These are phyloP conservation scores for Aciculoconidium aculeatum DNA, from an alignment of 805 yeast genomes.

Conservation along the genomic window DNA sequence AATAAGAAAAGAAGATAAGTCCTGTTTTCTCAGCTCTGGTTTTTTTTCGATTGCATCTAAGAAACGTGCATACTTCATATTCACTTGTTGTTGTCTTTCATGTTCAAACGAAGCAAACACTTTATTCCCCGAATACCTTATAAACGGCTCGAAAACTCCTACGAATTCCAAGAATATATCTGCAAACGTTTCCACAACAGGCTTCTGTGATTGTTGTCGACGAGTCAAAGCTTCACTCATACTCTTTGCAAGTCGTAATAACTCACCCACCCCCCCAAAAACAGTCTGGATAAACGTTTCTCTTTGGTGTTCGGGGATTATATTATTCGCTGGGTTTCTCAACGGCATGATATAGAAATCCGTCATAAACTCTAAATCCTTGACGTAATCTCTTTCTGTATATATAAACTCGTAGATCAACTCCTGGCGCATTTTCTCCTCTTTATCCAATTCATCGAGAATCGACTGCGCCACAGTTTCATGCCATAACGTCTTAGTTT, in stretches of 20 bases:
- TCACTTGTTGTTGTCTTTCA: slow-evolving; percentile 87
- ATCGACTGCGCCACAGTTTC: slow-evolving; percentile 80
- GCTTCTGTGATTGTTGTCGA: slow-evolving; percentile 74
- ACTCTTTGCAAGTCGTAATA: slow-evolving; percentile 74
- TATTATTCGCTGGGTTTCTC: slow-evolving; percentile 63
- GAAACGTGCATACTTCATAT: slow-evolving; percentile 87
- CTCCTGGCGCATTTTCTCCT: slow-evolving; percentile 90
- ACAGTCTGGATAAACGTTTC: slow-evolving; percentile 90
- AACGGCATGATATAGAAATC: slow-evolving; percentile 93
- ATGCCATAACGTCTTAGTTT: slow-evolving; percentile 86
- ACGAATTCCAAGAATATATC: slow-evolving; percentile 82
- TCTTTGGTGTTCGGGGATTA: slow-evolving; percentile 82
- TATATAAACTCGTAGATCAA: slow-evolving; percentile 89
- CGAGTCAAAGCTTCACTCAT: slow-evolving; percentile 86
- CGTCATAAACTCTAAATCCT: slow-evolving; percentile 85
- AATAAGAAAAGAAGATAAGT: slow-evolving; percentile 86
- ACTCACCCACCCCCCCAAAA: slow-evolving; percentile 83
- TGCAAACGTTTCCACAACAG: slow-evolving; percentile 80
- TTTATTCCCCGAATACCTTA: slow-evolving; percentile 89
- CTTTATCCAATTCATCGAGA: slow-evolving; percentile 72
- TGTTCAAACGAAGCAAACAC: slow-evolving; percentile 93
- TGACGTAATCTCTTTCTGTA: slow-evolving; percentile 92
- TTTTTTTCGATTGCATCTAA: slow-evolving; percentile 84
- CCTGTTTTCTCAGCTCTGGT: slow-evolving; percentile 82
- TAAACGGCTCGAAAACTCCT: slow-evolving; percentile 86